phyloP scores from a whole-genome alignment of 495 filamentous ascomycete species.

The Xylaria scruposa region DNA sequence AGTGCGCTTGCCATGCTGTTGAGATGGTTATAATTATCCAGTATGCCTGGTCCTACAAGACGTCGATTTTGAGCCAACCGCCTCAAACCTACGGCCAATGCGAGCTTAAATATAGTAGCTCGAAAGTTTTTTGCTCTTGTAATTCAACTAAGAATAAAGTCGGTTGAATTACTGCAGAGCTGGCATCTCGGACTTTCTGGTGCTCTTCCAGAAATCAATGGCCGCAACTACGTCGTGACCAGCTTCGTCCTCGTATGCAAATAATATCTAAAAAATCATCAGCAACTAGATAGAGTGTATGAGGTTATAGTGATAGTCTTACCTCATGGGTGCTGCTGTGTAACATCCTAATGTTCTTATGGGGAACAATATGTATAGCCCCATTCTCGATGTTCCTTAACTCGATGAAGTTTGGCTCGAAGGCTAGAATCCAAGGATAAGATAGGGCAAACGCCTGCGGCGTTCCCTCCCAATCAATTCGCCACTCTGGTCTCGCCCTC shows the following conservation, averaged over 20 bases:
- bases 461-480: slow-evolving; percentile 94
- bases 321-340: slow-evolving; percentile 97
- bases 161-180: slow-evolving; percentile 13
- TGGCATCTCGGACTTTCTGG: slow-evolving; percentile 48
- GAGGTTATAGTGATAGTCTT: slow-evolving; percentile 45
- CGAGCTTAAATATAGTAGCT: slow-evolving; percentile 19
- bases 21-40: slow-evolving; percentile 29
- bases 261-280: slow-evolving; percentile 43
- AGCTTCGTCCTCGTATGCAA: slow-evolving; percentile 96
- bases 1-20: slow-evolving; percentile 18
- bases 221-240: slow-evolving; percentile 94
- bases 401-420: slow-evolving; percentile 99
- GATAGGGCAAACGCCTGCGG: slow-evolving; percentile 91
- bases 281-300: slow-evolving; percentile 67
- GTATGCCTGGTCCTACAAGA: slow-evolving; percentile 30
- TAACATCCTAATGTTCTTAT: slow-evolving; percentile 95
- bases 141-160: not conserved
- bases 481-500: slow-evolving; percentile 95
- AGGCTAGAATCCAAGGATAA: slow-evolving; percentile 94
- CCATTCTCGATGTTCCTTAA: slow-evolving; percentile 92
- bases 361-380: slow-evolving; percentile 91
- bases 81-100: slow-evolving; percentile 9
- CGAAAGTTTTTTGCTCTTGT: not conserved
- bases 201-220: slow-evolving; percentile 93
- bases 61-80: slow-evolving; percentile 19